Evolutionary conservation across 2,329 filamentous ascomycete species (phyloP), one percentile per base, ranked within the genome.

Genomic region (Sphaceloma murrayae): DNA sequence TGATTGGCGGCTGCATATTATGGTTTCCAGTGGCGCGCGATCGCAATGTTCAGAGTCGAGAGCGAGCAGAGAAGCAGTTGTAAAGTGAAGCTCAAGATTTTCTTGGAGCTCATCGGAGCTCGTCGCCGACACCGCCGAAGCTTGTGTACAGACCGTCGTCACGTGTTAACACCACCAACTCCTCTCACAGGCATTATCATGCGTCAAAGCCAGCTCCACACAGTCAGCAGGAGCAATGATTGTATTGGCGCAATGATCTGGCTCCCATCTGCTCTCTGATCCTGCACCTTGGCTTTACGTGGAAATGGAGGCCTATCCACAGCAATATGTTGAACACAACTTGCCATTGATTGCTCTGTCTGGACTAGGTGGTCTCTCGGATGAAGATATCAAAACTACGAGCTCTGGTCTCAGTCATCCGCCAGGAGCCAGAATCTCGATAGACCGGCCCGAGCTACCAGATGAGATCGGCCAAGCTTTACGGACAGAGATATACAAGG

Each of bases 261-360:
- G n/a, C n/a, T n/a, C n/a, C n/a, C n/a, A n/a, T n/a, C n/a, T n/a
- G n/a, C n/a, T n/a, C n/a, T n/a, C n/a, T n/a, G n/a, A n/a, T n/a
- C n/a, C n/a, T n/a, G n/a, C n/a, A n/a, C n/a, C n/a, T n/a, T n/a
- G n/a, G n/a, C n/a, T n/a, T n/a, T n/a, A n/a, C n/a, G n/a, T n/a
- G n/a, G n/a, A n/a, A 21, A 91, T 91, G 85, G 82, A 91, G 63
- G 83, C 75, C 55, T 89, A 86, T 65, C 82, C 84, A 45, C 62
- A 67, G 47, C 82, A 81, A 63, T 94, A 88, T 67, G 71, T 94
- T 62, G 77, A 80, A 60, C 87, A 91, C 65, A 93, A 91, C 65
- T 73, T 93, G 55, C 89, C 89, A 26, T 73, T 94, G 46, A 67
- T 96, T 49, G 69, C 93, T 34, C 74, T 94, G 24, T 86, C 86